These are phyloP conservation scores for Urtica urens DNA, from an alignment of 306 rosid genomes.

Conservation along the genomic window DNA sequence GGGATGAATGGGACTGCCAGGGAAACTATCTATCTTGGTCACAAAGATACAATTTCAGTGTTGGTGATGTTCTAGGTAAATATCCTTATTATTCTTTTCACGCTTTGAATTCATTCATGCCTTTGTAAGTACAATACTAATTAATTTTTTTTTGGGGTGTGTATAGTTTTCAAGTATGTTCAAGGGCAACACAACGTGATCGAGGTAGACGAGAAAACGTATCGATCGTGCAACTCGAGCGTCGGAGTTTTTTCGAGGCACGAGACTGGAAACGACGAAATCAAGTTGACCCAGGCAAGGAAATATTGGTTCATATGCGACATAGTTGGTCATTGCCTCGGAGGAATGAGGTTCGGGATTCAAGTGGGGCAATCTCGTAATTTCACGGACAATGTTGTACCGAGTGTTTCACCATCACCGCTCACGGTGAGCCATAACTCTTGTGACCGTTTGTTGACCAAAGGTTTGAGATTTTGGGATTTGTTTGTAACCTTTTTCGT, in stretches of 20 bases:
- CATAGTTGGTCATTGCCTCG: constrained; percentile 26
- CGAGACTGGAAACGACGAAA: constrained; percentile 26
- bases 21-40: constrained; percentile 25
- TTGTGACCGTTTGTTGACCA: too few relatives aligned
- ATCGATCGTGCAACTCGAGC: constrained; percentile 23
- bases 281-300: constrained; percentile 19
- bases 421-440: too few relatives aligned
- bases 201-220: constrained; percentile 22
- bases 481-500: too few relatives aligned
- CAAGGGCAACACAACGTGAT: constrained; percentile 21
- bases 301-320: constrained; percentile 32
- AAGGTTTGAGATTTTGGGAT: too few relatives aligned
- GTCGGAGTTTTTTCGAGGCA: constrained; percentile 21
- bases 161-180: constrained; percentile 26
- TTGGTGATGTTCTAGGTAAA: constrained; percentile 27
- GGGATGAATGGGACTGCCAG: constrained; percentile 21
- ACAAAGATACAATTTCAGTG: constrained; percentile 12
- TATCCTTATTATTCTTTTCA: neutral
- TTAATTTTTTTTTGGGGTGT: neutral
- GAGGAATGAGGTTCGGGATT: constrained; percentile 27
- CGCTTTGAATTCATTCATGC: neutral
- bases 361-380: constrained; percentile 10
- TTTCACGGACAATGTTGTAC: neutral
- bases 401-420: constrained; percentile 5
- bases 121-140: neutral